Percentiles rank a stretch among this genome's conserved stretches.
phyloP scores from a whole-genome alignment of 2,329 filamentous ascomycete species.

The Monilinia laxa region DNA sequence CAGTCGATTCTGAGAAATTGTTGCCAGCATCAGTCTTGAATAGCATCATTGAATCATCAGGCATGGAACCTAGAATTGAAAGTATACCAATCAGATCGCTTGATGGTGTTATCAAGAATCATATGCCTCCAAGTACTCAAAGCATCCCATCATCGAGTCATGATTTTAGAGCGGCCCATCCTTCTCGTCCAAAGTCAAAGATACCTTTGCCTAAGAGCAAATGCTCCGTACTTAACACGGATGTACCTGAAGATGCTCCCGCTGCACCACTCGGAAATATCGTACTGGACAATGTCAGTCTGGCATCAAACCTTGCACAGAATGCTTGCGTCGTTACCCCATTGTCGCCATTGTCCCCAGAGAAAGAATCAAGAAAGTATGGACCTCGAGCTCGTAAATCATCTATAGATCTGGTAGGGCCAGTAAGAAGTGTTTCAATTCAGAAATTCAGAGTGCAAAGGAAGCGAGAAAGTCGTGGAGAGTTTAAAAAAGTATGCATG shows the following conservation, averaged over 20 bases:
- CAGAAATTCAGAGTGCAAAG: no score
- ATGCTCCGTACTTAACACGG: no score
- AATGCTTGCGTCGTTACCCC: background rate
- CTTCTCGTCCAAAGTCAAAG: background rate
- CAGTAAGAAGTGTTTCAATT: no score
- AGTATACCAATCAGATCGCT: background rate
- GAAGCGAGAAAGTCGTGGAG: background rate
- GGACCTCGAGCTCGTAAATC: background rate
- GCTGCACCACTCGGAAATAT: background rate
- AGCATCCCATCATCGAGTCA: background rate
- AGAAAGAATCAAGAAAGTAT: background rate
- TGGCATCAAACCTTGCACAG: background rate
- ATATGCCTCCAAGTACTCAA: background rate
- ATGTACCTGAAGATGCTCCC: background rate
- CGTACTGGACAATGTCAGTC: background rate
- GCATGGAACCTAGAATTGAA: background rate
- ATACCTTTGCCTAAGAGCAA: background rate
- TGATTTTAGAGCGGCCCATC: background rate
- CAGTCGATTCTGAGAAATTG: background rate
- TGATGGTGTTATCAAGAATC: background rate
- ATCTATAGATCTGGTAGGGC: no score
- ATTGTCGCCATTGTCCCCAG: background rate
- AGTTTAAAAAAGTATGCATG: no score
- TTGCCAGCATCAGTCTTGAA: background rate
- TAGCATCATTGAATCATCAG: background rate